These are phyloP conservation scores for Debaryomyces sp. DNA, from an alignment of 1,139 yeast genomes.

Conservation along the genomic window DNA sequence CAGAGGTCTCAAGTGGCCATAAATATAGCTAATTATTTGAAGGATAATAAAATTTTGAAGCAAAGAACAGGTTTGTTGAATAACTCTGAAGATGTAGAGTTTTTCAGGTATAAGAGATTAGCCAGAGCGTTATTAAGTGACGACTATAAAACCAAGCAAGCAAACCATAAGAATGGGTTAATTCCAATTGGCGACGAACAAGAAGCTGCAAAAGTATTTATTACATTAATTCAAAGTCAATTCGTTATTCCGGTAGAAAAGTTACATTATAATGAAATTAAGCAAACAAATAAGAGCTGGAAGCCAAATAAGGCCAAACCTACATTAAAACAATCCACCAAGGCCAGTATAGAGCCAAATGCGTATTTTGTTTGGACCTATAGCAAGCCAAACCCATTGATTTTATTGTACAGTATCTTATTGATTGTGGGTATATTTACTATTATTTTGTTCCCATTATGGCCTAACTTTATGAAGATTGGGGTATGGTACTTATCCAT, in stretches of 20 bases:
- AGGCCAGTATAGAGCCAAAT: slow-evolving; percentile 75
- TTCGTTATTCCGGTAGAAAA: slow-evolving; percentile 75
- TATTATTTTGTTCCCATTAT: slow-evolving; percentile 87
- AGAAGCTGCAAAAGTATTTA: slow-evolving; percentile 65
- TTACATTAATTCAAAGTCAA: slow-evolving; percentile 71
- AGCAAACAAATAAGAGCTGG: slow-evolving; percentile 58
- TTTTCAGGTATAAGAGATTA: slow-evolving; percentile 86
- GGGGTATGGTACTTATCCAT: slow-evolving; percentile 92
- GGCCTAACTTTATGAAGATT: slow-evolving; percentile 90
- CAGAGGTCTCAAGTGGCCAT: slow-evolving; percentile 28
- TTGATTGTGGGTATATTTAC: slow-evolving; percentile 71
- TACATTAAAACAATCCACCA: slow-evolving; percentile 61
- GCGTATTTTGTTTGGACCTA: slow-evolving; percentile 87
- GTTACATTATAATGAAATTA: slow-evolving; percentile 72
- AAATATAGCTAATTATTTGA: slow-evolving; percentile 70
- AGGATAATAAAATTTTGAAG: slow-evolving; percentile 67
- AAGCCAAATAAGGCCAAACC: slow-evolving; percentile 77
- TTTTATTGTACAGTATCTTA: slow-evolving; percentile 65
- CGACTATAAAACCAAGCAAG: slow-evolving; percentile 63
- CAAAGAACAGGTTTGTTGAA: slow-evolving; percentile 79
- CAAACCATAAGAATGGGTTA: slow-evolving; percentile 55
- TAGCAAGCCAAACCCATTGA: slow-evolving; percentile 71
- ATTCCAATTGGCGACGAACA: slow-evolving; percentile 56
- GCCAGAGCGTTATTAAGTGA: slow-evolving; percentile 75
- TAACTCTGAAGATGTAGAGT: slow-evolving; percentile 68